These are phyloP conservation scores for Arachnopeziza araneosa DNA, from an alignment of 2,329 filamentous ascomycete genomes.

Conservation along the genomic window DNA sequence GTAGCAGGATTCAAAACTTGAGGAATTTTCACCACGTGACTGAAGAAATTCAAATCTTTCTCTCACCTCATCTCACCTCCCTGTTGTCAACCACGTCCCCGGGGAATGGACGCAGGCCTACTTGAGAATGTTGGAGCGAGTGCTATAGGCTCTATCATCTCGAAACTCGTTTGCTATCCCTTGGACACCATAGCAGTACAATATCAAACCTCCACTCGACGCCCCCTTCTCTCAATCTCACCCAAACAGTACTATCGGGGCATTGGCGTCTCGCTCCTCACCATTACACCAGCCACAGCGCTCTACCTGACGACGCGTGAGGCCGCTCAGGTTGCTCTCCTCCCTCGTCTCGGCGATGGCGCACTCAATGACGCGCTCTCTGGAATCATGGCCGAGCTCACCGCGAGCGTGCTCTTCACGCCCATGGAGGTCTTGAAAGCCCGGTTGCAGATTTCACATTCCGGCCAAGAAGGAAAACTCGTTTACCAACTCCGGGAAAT, in stretches of 20 bases:
- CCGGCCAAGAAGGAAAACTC: conserved; percentile 14
- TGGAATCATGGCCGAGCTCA: conserved; percentile 16
- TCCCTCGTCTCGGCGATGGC: conserved; percentile 17
- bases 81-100: neutral
- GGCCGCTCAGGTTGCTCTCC: conserved; percentile 13
- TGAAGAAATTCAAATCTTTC: neutral
- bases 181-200: conserved; percentile 21
- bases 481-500: conserved; percentile 16
- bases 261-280: conserved; percentile 16
- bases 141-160: conserved; percentile 16
- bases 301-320: conserved; percentile 16
- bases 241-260: conserved; percentile 18
- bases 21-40: neutral
- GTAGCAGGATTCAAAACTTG: neutral
- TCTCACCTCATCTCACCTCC: neutral
- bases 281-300: conserved; percentile 18
- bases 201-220: conserved; percentile 17
- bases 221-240: conserved; percentile 19
- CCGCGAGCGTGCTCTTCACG: conserved; percentile 17
- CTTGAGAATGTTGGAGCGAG: conserved; percentile 17
- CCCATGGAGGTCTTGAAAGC: conserved; percentile 21
- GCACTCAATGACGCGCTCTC: conserved; percentile 13
- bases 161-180: conserved; percentile 16
- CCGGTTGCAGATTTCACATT: conserved; percentile 15
- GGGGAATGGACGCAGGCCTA: conserved; percentile 17